Evolutionary conservation across 2,329 filamentous ascomycete species (phyloP).

Genomic region (Ceratocystis alfenasii): DNA sequence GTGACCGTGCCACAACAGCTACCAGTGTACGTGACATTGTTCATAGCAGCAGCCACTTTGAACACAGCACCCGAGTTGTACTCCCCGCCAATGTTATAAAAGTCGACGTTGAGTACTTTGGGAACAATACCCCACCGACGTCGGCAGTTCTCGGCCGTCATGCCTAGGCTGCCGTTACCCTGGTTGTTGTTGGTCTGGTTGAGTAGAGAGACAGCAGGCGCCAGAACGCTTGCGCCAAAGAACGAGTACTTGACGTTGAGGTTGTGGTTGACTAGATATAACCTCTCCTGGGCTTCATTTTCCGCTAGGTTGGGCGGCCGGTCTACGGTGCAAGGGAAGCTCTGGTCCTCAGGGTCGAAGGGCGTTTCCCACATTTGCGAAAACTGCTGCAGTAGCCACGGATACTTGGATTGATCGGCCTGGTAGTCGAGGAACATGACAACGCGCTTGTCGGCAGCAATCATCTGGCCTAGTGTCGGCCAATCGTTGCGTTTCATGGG

Average conservation of each 20-base stretch:
- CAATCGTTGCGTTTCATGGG: conserved; percentile 65
- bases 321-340: conserved; percentile 67
- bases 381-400: conserved; percentile 82
- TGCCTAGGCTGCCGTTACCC: conserved; percentile 55
- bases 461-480: conserved; percentile 71
- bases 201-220: conserved; percentile 58
- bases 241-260: conserved; percentile 67
- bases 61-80: conserved; percentile 58
- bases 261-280: conserved; percentile 87
- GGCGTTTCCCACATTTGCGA: conserved; percentile 83
- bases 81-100: conserved; percentile 56
- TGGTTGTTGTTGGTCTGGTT: conserved; percentile 59
- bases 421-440: conserved; percentile 78
- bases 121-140: conserved; percentile 54
- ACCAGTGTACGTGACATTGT: conserved; percentile 58
- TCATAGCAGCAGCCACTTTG: conserved; percentile 54
- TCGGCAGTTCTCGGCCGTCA: conserved; percentile 50
- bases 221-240: conserved; percentile 49
- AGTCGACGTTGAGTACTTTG: conserved; percentile 72
- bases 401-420: conserved; percentile 63
- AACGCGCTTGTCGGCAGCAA: conserved; percentile 56
- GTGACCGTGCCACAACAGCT: conserved; percentile 42
- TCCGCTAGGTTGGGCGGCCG: conserved; percentile 56
- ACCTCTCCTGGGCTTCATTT: conserved; percentile 45
- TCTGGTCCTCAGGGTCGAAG: conserved; percentile 54